phyloP scores from a whole-genome alignment of 306 rosid genomes.

The Mimosa pudica region DNA sequence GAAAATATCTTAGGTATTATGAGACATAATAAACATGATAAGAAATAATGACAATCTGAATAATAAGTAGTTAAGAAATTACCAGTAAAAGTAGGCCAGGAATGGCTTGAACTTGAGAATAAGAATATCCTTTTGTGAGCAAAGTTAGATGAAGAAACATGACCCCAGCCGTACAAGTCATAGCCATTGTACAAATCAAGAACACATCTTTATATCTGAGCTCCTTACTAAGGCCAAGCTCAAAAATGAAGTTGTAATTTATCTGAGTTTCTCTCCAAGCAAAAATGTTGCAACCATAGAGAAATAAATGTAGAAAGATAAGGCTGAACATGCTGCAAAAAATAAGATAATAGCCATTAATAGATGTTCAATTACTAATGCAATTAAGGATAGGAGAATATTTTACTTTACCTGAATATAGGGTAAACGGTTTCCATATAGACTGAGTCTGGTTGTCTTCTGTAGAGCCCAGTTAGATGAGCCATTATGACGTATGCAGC shows the following conservation, averaged over 20 bases:
- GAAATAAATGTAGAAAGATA: slow-evolving; percentile 88
- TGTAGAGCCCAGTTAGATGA: slow-evolving; percentile 70
- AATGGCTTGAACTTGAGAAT: slow-evolving; percentile 70
- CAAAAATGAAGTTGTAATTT: slow-evolving; percentile 90
- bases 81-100: slow-evolving; percentile 90
- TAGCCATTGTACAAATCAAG: slow-evolving; percentile 76
- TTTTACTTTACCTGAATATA: slow-evolving; percentile 72
- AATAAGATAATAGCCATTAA: slow-evolving; percentile 5
- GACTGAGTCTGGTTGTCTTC: slow-evolving; percentile 52
- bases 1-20: neutral
- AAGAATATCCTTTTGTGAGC: slow-evolving; percentile 74
- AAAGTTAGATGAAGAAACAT: slow-evolving; percentile 76
- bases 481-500: slow-evolving; percentile 91
- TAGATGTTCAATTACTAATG: neutral
- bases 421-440: slow-evolving; percentile 98
- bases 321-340: slow-evolving; percentile 93
- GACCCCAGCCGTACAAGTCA: slow-evolving; percentile 75
- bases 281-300: slow-evolving; percentile 85
- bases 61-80: slow-evolving; percentile 31
- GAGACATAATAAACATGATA: neutral
- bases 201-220: slow-evolving; percentile 83
- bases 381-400: neutral
- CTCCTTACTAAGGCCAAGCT: slow-evolving; percentile 68
- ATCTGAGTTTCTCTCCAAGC: slow-evolving; percentile 90
- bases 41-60: neutral